phyloP scores from a whole-genome alignment of 805 yeast genomes.

The Candida mattraensis region DNA sequence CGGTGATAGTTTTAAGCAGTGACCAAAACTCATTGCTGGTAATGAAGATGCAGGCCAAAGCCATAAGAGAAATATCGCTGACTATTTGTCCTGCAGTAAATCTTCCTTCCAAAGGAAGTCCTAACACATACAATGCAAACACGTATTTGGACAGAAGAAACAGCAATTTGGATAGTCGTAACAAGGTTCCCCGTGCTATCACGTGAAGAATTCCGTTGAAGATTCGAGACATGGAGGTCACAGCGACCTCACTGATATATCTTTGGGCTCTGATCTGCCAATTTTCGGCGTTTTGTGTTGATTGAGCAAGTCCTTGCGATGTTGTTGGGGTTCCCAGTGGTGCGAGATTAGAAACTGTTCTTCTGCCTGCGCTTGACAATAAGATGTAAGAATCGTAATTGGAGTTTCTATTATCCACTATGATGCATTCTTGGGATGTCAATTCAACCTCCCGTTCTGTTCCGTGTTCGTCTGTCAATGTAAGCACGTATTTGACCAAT shows the following conservation, averaged over 20 bases:
- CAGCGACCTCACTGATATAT: no score
- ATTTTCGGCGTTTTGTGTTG: not conserved
- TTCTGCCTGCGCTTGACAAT: slow-evolving; percentile 37
- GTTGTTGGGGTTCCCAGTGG: slow-evolving; percentile 14
- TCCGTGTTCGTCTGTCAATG: slow-evolving; percentile 17
- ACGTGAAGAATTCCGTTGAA: no score
- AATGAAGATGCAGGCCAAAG: slow-evolving; percentile 3
- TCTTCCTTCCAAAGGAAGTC: not conserved
- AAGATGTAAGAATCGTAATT: slow-evolving; percentile 38
- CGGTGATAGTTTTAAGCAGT: no score
- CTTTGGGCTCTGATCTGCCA: not conserved
- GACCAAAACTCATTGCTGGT: slow-evolving; percentile 3
- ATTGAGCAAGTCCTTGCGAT: not conserved
- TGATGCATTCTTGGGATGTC: slow-evolving; percentile 42
- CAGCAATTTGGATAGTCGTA: slow-evolving; percentile 10
- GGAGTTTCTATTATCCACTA: slow-evolving; percentile 34
- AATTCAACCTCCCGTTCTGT: slow-evolving; percentile 22
- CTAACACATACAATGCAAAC: slow-evolving; percentile 3
- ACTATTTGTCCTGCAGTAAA: not conserved
- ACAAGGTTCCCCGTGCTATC: slow-evolving; percentile 17
- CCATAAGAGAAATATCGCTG: slow-evolving; percentile 1
- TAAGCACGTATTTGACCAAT: slow-evolving; percentile 29
- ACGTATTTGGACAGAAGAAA: slow-evolving; percentile 9
- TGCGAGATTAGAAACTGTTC: slow-evolving; percentile 25
- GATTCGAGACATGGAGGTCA: no score